Conservation (phyloP, 2,329 filamentous ascomycete genomes). For the Pezicula neosporulosa region DNA sequence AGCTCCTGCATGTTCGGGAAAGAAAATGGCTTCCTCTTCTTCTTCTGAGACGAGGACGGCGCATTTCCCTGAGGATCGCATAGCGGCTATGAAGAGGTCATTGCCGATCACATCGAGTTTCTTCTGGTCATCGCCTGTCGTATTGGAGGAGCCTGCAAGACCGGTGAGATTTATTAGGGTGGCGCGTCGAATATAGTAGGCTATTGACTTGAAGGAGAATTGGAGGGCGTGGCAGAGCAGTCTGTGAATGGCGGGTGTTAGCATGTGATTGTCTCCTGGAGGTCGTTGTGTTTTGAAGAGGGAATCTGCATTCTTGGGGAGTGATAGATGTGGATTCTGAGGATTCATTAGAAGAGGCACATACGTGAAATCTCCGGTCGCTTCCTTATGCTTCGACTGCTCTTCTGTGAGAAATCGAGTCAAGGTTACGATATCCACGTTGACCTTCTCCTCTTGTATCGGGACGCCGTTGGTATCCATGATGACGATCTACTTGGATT, state of each 20-base stretch:
- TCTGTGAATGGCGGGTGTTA: constrained; percentile 41
- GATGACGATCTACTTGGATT: constrained; percentile 9
- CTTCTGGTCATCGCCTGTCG: constrained; percentile 97
- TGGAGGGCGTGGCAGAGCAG: constrained; percentile 96
- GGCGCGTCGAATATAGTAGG: constrained; percentile 97
- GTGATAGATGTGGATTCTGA: too few relatives aligned
- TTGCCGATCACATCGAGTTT: constrained; percentile 99
- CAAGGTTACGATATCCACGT: constrained; percentile 93
- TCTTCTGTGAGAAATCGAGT: constrained; percentile 96
- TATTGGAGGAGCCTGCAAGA: constrained; percentile 91
- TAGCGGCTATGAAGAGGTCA: constrained; percentile 93
- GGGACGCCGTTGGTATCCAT: constrained; percentile 19
- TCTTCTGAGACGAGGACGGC: constrained; percentile 95
- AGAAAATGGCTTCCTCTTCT: constrained; percentile 88
- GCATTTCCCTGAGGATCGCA: constrained; percentile 89
- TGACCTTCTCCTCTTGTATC: constrained; percentile 70
- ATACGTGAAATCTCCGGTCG: constrained; percentile 97
- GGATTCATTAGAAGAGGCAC: constrained; percentile 23
- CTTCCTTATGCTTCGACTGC: constrained; percentile 88
- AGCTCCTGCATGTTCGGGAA: constrained; percentile 69
- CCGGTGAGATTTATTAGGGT: constrained; percentile 94
- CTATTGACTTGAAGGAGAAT: constrained; percentile 99
- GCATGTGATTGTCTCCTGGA: not conserved
- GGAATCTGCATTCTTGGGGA: too few relatives aligned
- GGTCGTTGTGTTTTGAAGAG: not conserved